Conservation (phyloP, 1,139 yeast genomes). For the Magnusiomyces ingens region DNA sequence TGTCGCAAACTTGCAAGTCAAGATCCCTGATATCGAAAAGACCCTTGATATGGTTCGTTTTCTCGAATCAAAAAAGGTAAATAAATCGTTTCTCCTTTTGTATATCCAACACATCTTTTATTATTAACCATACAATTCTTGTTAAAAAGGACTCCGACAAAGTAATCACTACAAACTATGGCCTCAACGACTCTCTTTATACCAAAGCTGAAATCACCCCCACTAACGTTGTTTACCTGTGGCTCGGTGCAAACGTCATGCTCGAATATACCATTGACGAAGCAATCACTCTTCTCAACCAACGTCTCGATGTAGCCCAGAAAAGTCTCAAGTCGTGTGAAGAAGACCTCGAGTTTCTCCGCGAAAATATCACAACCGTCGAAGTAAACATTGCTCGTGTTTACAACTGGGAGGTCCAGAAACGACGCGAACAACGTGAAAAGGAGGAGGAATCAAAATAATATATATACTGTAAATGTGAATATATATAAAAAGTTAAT, state of each 20-base stretch:
- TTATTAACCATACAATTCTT: neutral
- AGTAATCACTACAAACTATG: constrained; percentile 65
- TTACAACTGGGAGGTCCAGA: constrained; percentile 92
- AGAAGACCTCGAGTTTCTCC: constrained; percentile 81
- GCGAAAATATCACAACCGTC: constrained; percentile 94
- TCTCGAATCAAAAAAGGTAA: constrained; percentile 43
- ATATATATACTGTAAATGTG: too few relatives aligned
- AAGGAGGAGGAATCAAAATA: too few relatives aligned
- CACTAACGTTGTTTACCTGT: constrained; percentile 64
- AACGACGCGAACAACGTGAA: constrained; percentile 47
- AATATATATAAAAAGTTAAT: too few relatives aligned
- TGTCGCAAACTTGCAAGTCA: constrained; percentile 56
- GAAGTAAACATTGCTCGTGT: constrained; percentile 95
- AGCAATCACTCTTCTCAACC: constrained; percentile 63
- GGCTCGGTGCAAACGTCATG: constrained; percentile 97
- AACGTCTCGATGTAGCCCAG: constrained; percentile 58
- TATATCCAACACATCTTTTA: neutral
- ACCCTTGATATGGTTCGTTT: constrained; percentile 67
- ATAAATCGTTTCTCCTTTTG: neutral
- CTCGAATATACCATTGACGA: constrained; percentile 87
- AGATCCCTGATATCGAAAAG: constrained; percentile 87
- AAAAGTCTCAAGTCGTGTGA: constrained; percentile 53
- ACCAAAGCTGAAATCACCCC: constrained; percentile 68
- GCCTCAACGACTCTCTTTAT: constrained; percentile 84
- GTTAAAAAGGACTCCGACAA: constrained; percentile 34